A percentile compares a stretch with the other conserved stretches of the same genome.
phyloP scores from a whole-genome alignment of 108 stramenopile species.

The Pseudonitzschia delicatissima region DNA sequence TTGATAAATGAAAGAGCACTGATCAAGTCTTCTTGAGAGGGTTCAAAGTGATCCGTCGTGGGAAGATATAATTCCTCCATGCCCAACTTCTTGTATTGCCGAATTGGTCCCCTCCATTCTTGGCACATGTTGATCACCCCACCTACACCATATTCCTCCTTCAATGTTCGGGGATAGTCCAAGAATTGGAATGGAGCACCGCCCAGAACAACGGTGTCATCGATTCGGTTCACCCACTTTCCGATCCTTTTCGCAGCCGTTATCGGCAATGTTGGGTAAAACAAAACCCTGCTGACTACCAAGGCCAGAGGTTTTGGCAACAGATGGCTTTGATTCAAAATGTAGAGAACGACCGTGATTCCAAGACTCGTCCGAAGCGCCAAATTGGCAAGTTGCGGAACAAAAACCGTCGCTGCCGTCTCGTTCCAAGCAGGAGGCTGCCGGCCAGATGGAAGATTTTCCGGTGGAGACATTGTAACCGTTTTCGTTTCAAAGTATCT shows the following conservation, averaged over 20 bases:
- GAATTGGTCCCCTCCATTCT: conserved; percentile 67
- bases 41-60: conserved; percentile 86
- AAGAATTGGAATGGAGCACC: conserved; percentile 77
- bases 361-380: conserved; percentile 18
- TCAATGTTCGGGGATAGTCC: conserved; percentile 54
- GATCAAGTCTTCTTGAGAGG: conserved; percentile 61
- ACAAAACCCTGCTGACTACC: conserved; percentile 59
- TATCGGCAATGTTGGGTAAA: conserved; percentile 85
- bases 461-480: too few relatives aligned
- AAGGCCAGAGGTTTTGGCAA: conserved; percentile 58
- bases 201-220: conserved; percentile 76
- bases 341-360: conserved; percentile 62
- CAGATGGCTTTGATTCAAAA: conserved; percentile 76
- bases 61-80: conserved; percentile 72
- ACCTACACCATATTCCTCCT: conserved; percentile 50
- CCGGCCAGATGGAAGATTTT: too few relatives aligned
- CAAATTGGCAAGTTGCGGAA: conserved; percentile 14
- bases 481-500: too few relatives aligned
- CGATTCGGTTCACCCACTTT: conserved; percentile 71
- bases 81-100: conserved; percentile 61
- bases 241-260: conserved; percentile 64
- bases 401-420: neutral
- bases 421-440: too few relatives aligned
- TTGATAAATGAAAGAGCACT: conserved; percentile 68
- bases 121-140: conserved; percentile 86